Evolutionary conservation across 2,329 filamentous ascomycete species (phyloP).

Genomic region (Coniochaeta pulveracea): DNA sequence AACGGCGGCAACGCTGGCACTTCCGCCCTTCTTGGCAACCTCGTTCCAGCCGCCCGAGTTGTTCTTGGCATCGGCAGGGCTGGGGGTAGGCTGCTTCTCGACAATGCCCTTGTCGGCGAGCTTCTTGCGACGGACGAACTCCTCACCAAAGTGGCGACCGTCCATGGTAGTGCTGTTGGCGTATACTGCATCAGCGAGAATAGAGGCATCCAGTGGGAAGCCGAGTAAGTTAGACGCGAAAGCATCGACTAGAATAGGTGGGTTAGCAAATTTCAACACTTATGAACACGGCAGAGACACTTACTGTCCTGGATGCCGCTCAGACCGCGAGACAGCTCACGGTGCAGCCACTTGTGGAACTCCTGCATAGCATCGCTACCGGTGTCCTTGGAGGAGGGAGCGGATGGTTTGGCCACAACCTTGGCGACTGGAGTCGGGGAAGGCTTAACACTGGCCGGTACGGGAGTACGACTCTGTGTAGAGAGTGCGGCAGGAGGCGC

Average conservation of each 20-base stretch:
- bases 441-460: constrained; percentile 30
- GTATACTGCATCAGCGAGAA: constrained; percentile 88
- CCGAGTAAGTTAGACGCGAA: constrained; percentile 68
- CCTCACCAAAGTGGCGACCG: constrained; percentile 83
- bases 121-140: constrained; percentile 88
- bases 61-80: constrained; percentile 32
- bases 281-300: constrained; percentile 14
- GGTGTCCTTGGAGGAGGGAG: constrained; percentile 25
- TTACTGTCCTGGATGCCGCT: constrained; percentile 39
- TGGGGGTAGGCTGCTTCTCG: constrained; percentile 57
- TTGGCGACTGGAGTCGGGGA: constrained; percentile 30
- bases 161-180: constrained; percentile 81
- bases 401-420: constrained; percentile 34
- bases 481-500: constrained; percentile 50
- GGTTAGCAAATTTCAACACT: constrained; percentile 2
- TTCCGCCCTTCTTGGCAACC: constrained; percentile 83
- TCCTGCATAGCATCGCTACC: constrained; percentile 62
- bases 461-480: constrained; percentile 33
- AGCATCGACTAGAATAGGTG: constrained; percentile 49
- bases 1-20: constrained; percentile 24
- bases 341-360: constrained; percentile 85
- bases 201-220: constrained; percentile 64
- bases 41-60: constrained; percentile 78
- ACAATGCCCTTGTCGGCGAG: constrained; percentile 79
- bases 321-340: constrained; percentile 66